These are phyloP conservation scores for Cerrena zonata DNA, from an alignment of 1,284 basidiomycete genomes.

Conservation along the genomic window DNA sequence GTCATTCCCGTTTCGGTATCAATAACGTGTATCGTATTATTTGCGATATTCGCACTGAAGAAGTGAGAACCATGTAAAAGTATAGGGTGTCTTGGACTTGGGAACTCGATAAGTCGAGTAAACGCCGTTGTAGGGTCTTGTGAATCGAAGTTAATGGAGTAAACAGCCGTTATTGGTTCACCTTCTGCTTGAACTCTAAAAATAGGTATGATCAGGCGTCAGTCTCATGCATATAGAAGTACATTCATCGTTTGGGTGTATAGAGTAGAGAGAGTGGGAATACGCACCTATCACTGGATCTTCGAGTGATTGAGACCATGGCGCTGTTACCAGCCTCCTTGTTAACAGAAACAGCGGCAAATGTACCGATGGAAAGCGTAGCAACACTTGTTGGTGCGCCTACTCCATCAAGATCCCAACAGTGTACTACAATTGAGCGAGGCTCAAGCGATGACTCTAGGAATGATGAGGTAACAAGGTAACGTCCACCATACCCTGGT, in stretches of 20 bases:
- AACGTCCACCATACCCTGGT: constrained; percentile 32
- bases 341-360: constrained; percentile 3
- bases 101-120: constrained; percentile 13
- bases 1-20: constrained; percentile 16
- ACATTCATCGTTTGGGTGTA: no score
- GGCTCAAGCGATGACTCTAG: constrained; percentile 18
- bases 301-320: background rate
- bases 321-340: background rate
- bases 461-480: constrained; percentile 40
- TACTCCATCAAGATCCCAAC: constrained; percentile 42
- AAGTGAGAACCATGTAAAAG: constrained; percentile 19
- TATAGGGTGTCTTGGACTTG: constrained; percentile 16
- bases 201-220: constrained; percentile 8
- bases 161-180: constrained; percentile 10
- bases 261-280: no score
- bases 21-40: constrained; percentile 16
- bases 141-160: constrained; percentile 14
- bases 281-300: background rate
- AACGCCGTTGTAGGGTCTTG: constrained; percentile 10
- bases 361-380: constrained; percentile 5
- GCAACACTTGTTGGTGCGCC: constrained; percentile 13
- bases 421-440: constrained; percentile 38
- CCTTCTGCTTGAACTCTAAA: background rate
- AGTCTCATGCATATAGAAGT: no score
- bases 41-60: constrained; percentile 17